phyloP scores from a whole-genome alignment of 805 yeast species.

The Candida ipomoeae region DNA sequence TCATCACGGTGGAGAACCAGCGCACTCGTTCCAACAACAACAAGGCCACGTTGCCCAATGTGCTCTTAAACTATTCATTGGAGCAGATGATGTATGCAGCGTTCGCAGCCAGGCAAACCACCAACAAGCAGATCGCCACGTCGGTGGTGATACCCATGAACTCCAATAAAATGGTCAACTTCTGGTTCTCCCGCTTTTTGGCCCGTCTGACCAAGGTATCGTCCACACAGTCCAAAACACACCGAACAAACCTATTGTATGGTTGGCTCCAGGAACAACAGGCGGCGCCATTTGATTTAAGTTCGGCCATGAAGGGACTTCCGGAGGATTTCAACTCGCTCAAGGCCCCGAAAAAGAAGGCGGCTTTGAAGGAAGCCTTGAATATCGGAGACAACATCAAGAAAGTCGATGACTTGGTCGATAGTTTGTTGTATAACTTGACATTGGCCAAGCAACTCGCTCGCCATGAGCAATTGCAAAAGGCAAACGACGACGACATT shows the following conservation, averaged over 20 bases:
- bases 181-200: slow-evolving; percentile 35
- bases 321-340: slow-evolving; percentile 6
- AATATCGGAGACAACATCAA: slow-evolving; percentile 10
- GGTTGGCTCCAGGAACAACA: slow-evolving; percentile 14
- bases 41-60: slow-evolving; percentile 36
- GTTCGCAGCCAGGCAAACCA: slow-evolving; percentile 20
- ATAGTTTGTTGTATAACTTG: slow-evolving; percentile 56
- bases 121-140: slow-evolving; percentile 7
- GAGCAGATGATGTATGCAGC: slow-evolving; percentile 36
- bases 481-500: slow-evolving; percentile 2
- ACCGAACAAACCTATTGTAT: slow-evolving; percentile 10
- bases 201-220: slow-evolving; percentile 13
- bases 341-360: slow-evolving; percentile 7
- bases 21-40: slow-evolving; percentile 34
- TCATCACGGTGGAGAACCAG: slow-evolving; percentile 37
- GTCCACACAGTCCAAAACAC: slow-evolving; percentile 10
- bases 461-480: slow-evolving; percentile 9
- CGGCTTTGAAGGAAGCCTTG: slow-evolving; percentile 7
- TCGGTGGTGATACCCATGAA: slow-evolving; percentile 32
- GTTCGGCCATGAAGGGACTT: neutral
- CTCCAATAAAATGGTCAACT: slow-evolving; percentile 34
- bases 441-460: slow-evolving; percentile 10
- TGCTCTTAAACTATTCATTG: slow-evolving; percentile 33
- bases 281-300: slow-evolving; percentile 11
- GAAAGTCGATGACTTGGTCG: slow-evolving; percentile 66